phyloP scores from a whole-genome alignment of 441 rosid species.

The Jatropha podagrica region DNA sequence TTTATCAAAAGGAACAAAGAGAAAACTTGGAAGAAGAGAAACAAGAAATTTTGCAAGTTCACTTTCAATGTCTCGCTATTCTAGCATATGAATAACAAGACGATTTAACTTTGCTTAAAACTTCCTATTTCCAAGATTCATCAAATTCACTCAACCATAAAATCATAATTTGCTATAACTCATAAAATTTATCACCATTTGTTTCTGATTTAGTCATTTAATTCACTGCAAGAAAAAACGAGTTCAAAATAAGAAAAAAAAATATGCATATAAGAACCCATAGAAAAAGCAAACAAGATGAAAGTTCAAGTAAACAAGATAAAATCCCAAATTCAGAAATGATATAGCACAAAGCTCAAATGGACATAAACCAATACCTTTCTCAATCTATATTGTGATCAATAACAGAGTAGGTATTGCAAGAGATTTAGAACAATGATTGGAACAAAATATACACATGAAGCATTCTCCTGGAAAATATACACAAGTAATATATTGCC shows the following conservation, averaged over 20 bases:
- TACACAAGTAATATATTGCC: constrained; percentile 55
- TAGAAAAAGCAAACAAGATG: constrained; percentile 1
- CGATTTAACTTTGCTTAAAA: neutral
- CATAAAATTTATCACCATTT: neutral
- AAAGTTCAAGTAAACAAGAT: neutral
- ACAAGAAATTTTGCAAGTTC: neutral
- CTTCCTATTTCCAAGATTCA: neutral
- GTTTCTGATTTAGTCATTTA: neutral
- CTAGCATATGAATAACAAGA: neutral
- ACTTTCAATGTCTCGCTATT: neutral
- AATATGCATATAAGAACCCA: neutral
- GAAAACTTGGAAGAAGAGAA: neutral
- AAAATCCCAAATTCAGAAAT: neutral
- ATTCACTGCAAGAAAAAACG: constrained; percentile 10
- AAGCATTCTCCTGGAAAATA: constrained; percentile 48
- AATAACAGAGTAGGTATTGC: constrained; percentile 28
- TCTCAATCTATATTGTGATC: constrained; percentile 24
- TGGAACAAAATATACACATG: constrained; percentile 61
- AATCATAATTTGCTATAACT: neutral
- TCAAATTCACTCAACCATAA: neutral
- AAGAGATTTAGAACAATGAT: constrained; percentile 35
- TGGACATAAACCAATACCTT: constrained; percentile 26
- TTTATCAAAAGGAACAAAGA: neutral
- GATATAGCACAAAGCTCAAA: constrained; percentile 15
- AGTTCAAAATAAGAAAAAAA: neutral